Evolutionary conservation across 2,329 filamentous ascomycete genomes (phyloP).

Genomic region (Trichoderma cornu-damae): DNA sequence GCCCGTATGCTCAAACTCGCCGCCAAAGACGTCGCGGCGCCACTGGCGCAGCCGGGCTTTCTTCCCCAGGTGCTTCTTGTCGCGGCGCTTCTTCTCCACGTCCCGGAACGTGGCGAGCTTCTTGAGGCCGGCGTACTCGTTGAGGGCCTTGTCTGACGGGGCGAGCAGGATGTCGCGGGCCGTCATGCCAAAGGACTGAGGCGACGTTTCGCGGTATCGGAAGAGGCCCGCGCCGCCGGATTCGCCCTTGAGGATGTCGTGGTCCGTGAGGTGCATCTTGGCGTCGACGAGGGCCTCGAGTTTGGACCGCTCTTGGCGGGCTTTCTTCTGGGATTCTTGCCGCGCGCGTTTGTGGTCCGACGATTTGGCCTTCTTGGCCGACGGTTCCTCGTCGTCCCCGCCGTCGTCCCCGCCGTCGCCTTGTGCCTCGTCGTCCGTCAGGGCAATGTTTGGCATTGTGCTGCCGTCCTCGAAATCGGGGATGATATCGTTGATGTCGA

Average conservation of each 20-base stretch:
- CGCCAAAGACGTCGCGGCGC: conserved; percentile 61
- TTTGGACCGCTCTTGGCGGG: conserved; percentile 74
- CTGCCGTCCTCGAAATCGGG: conserved; percentile 75
- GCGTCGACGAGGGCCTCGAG: conserved; percentile 83
- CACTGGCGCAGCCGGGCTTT: conserved; percentile 87
- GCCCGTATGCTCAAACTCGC: conserved; percentile 51
- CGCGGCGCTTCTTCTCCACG: conserved; percentile 78
- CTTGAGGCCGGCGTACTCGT: conserved; percentile 88
- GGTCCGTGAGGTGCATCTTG: conserved; percentile 68
- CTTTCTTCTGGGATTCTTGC: conserved; percentile 58
- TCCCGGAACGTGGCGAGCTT: conserved; percentile 90
- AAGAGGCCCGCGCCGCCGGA: conserved; percentile 47
- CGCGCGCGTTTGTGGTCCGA: conserved; percentile 57
- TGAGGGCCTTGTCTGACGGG: conserved; percentile 77
- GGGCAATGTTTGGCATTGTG: conserved; percentile 46
- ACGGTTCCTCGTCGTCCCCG: conserved; percentile 37
- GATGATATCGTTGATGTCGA: conserved; percentile 89
- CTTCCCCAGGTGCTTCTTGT: conserved; percentile 85
- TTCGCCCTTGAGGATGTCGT: conserved; percentile 51
- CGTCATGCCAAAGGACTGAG: conserved; percentile 83
- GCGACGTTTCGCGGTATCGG: conserved; percentile 91
- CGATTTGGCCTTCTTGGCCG: conserved; percentile 56
- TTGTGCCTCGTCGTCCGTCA: conserved; percentile 43
- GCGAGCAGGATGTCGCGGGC: conserved; percentile 84
- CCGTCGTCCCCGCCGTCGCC: conserved; percentile 37